Percentiles rank a stretch among this genome's conserved stretches.
These are phyloP conservation scores for Hyphopichia burtonii DNA, from an alignment of 1,139 yeast genomes.

Conservation along the genomic window DNA sequence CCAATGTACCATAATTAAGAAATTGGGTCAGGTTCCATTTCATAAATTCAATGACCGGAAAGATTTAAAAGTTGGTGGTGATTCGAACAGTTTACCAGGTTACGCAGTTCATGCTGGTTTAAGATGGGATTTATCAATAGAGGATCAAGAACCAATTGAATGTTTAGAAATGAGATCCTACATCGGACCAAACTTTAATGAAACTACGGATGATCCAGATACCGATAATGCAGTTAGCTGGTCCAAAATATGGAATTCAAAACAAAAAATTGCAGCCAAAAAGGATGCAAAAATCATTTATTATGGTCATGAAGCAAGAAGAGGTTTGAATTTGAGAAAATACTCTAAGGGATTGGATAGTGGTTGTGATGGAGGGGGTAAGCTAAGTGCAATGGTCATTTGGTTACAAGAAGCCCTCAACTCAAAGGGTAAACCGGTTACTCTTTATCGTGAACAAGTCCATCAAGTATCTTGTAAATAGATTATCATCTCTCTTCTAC, in stretches of 20 bases:
- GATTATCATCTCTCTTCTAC: no score
- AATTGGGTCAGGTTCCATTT: conserved; percentile 60
- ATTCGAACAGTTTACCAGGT: conserved; percentile 39
- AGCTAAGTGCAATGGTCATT: conserved; percentile 64
- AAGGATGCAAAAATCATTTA: conserved; percentile 50
- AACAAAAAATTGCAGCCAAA: conserved; percentile 35
- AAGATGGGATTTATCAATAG: conserved; percentile 56
- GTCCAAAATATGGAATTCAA: conserved; percentile 61
- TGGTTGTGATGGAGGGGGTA: conserved; percentile 76
- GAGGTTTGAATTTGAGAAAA: conserved; percentile 65
- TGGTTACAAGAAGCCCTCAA: conserved; percentile 23
- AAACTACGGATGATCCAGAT: conserved; percentile 52
- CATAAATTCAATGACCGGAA: conserved; percentile 23
- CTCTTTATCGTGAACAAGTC: conserved; percentile 23
- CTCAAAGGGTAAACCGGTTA: conserved; percentile 10
- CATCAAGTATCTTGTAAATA: conserved; percentile 21
- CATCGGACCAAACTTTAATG: conserved; percentile 54
- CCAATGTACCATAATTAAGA: conserved; percentile 61
- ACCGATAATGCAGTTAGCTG: conserved; percentile 56
- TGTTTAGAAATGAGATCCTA: conserved; percentile 63
- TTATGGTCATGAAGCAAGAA: conserved; percentile 87
- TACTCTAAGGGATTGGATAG: conserved; percentile 80
- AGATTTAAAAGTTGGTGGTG: conserved; percentile 7
- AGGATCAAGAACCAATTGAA: conserved; percentile 61
- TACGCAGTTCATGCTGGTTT: conserved; percentile 81